Percentiles rank a stretch among this genome's conserved stretches.
phyloP scores from a whole-genome alignment of 257 asterid genomes.

The Pogostemon cablin region DNA sequence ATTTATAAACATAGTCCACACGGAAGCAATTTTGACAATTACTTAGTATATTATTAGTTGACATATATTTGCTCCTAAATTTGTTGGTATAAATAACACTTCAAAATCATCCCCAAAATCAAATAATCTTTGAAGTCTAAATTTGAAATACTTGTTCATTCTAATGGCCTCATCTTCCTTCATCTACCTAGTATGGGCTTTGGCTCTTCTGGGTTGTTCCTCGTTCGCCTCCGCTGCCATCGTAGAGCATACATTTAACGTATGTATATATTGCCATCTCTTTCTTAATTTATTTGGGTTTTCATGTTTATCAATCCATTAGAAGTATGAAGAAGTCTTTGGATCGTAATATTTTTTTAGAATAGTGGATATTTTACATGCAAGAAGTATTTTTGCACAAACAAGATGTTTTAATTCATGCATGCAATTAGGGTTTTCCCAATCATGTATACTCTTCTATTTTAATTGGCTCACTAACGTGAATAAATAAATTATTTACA shows the following conservation, averaged over 20 bases:
- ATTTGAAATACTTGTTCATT: not conserved
- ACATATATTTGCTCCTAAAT: too few relatives aligned
- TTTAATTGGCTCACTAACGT: too few relatives aligned
- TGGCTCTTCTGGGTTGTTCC: constrained; percentile 39
- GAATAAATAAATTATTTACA: too few relatives aligned
- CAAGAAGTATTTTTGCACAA: too few relatives aligned
- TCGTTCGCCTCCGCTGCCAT: constrained; percentile 53
- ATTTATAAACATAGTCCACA: not conserved
- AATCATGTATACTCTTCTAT: too few relatives aligned
- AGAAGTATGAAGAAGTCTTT: too few relatives aligned
- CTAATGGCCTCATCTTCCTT: constrained; percentile 28
- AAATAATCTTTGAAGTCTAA: too few relatives aligned
- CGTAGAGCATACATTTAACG: constrained; percentile 71
- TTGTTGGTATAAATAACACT: too few relatives aligned
- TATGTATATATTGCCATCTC: constrained; percentile 27
- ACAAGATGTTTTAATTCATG: not conserved
- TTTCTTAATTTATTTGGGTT: not conserved
- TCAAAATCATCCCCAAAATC: too few relatives aligned
- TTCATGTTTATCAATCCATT: too few relatives aligned
- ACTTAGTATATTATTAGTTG: not conserved
- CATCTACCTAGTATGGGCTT: constrained; percentile 33
- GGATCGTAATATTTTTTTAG: too few relatives aligned
- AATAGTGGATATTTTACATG: too few relatives aligned
- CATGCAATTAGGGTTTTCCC: not conserved
- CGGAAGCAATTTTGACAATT: not conserved